A percentile compares a stretch with the other conserved stretches of the same genome.
phyloP scores from a whole-genome alignment of 2,329 filamentous ascomycete species.

The Colletotrichum simmondsii region DNA sequence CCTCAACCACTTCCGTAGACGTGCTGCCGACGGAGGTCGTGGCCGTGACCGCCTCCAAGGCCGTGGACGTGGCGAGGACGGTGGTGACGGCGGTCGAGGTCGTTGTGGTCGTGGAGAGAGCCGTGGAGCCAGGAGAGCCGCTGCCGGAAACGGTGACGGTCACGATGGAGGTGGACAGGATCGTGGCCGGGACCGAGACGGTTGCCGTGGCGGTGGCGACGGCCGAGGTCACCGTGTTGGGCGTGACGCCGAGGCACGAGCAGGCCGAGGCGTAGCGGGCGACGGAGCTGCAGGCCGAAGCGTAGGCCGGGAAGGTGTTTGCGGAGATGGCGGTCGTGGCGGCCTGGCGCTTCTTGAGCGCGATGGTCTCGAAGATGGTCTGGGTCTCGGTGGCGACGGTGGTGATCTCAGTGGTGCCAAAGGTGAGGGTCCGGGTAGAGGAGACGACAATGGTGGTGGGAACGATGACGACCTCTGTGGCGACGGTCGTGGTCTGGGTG shows the following conservation, averaged over 20 bases:
- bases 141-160: constrained; percentile 30
- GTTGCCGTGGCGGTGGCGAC: constrained; percentile 25
- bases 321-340: neutral
- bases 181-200: constrained; percentile 28
- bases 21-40: constrained; percentile 24
- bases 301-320: constrained; percentile 37
- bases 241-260: constrained; percentile 38
- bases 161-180: constrained; percentile 26
- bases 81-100: constrained; percentile 9
- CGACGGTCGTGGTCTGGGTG: constrained; percentile 20
- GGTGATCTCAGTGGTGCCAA: constrained; percentile 28
- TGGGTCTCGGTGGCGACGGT: constrained; percentile 31
- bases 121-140: constrained; percentile 9
- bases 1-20: constrained; percentile 26
- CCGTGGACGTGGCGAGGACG: constrained; percentile 12
- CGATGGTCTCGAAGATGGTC: constrained; percentile 26
- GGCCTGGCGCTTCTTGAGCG: constrained; percentile 23
- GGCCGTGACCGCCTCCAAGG: constrained; percentile 15
- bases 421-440: constrained; percentile 24
- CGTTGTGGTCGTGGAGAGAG: neutral
- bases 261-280: constrained; percentile 40
- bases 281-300: constrained; percentile 37
- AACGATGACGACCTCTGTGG: constrained; percentile 24
- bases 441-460: constrained; percentile 28
- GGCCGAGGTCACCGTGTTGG: constrained; percentile 35